Conservation (phyloP, 352 stramenopile genomes). For the Globisporangium spinosum region DNA sequence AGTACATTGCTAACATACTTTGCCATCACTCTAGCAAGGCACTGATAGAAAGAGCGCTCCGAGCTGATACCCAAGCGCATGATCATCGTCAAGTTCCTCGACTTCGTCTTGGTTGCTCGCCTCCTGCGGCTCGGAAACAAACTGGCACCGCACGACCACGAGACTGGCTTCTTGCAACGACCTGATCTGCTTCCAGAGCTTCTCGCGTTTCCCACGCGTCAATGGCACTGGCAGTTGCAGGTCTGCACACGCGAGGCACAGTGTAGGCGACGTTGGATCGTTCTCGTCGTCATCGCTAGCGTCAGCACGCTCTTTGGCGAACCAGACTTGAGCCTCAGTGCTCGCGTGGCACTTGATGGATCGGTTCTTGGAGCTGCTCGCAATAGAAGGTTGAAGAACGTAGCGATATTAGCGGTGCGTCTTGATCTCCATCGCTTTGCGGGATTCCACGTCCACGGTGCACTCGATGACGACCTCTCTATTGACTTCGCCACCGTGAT, state of each 20-base stretch:
- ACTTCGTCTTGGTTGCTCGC: constrained; percentile 22
- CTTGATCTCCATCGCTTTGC: constrained; percentile 55
- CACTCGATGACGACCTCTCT: constrained; percentile 35
- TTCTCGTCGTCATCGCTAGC: not conserved
- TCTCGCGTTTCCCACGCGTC: constrained; percentile 14
- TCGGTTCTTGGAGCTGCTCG: not conserved
- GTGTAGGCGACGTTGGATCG: not conserved
- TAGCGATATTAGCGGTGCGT: constrained; percentile 63
- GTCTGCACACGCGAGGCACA: constrained; percentile 37
- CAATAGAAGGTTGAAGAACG: constrained; percentile 21
- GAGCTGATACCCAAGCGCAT: constrained; percentile 25
- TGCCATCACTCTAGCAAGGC: constrained; percentile 29
- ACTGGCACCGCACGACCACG: constrained; percentile 74
- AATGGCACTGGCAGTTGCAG: constrained; percentile 35
- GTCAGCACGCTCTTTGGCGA: constrained; percentile 21
- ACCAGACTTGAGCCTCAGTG: constrained; percentile 31
- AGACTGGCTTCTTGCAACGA: constrained; percentile 58
- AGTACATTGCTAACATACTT: not conserved
- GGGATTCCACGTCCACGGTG: constrained; percentile 35
- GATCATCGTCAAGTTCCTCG: not conserved
- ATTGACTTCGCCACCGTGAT: not conserved
- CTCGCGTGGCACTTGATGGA: constrained; percentile 35
- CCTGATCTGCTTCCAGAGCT: constrained; percentile 74
- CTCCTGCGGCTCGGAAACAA: constrained; percentile 27
- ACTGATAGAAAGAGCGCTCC: constrained; percentile 62